Conservation (phyloP, 768 basidiomycete genomes). For the Termitomyces sp. region DNA sequence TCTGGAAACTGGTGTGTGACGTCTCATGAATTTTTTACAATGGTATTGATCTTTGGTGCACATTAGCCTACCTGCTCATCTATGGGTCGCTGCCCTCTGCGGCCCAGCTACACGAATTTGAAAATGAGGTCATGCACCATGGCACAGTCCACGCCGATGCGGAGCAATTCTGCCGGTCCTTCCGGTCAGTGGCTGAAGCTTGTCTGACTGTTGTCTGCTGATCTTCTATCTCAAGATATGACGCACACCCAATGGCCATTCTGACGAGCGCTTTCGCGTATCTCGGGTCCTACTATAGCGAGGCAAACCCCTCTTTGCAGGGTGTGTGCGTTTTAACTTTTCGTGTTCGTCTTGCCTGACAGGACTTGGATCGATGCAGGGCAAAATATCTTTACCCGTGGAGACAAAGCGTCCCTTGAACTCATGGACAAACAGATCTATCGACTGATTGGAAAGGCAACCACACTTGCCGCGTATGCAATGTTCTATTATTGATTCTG, state of each 20-base stretch:
- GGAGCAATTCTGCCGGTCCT: constrained; percentile 65
- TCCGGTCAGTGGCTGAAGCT: constrained; percentile 38
- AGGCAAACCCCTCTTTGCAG: constrained; percentile 86
- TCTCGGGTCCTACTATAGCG: constrained; percentile 81
- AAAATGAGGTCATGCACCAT: constrained; percentile 78
- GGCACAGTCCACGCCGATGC: constrained; percentile 64
- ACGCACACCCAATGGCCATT: constrained; percentile 92
- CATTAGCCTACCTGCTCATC: constrained; percentile 74
- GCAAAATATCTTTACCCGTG: constrained; percentile 73
- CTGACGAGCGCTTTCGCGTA: constrained; percentile 86
- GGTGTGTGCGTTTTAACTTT: constrained; percentile 33
- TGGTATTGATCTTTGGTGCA: not conserved
- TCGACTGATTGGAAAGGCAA: constrained; percentile 83
- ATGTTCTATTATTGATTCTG: constrained; percentile 21
- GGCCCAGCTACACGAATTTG: constrained; percentile 58
- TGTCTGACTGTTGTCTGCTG: not conserved
- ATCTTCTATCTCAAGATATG: constrained; percentile 51
- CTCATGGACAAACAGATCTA: constrained; percentile 93
- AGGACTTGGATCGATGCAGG: constrained; percentile 35
- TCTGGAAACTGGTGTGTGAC: constrained; percentile 55
- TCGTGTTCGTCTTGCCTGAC: not conserved
- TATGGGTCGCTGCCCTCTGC: constrained; percentile 77
- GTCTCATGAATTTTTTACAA: not conserved
- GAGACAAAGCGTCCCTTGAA: constrained; percentile 61
- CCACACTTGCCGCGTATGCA: constrained; percentile 77